Conservation (phyloP, 2,329 filamentous ascomycete genomes). For the Fusarium tanahbumbuense region DNA sequence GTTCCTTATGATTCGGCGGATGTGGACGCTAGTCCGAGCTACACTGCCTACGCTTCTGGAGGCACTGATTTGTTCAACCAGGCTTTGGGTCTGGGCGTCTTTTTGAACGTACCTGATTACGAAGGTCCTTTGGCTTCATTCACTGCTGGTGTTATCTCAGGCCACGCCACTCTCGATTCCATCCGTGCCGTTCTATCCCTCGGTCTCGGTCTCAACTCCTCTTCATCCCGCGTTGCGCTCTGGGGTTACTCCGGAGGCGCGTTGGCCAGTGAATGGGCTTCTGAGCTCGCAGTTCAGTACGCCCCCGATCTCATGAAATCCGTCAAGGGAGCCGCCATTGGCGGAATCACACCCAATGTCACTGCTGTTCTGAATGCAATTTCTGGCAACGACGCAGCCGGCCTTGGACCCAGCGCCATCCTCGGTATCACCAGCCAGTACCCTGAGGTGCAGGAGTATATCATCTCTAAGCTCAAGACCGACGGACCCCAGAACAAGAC, state of each 20-base stretch:
- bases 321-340: conserved; percentile 61
- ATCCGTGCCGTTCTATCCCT: conserved; percentile 56
- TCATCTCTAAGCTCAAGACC: conserved; percentile 38
- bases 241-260: conserved; percentile 70
- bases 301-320: conserved; percentile 60
- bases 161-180: conserved; percentile 59
- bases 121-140: conserved; percentile 59
- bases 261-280: conserved; percentile 63
- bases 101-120: conserved; percentile 59
- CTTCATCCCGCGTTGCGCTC: conserved; percentile 52
- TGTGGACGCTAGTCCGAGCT: conserved; percentile 40
- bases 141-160: conserved; percentile 56
- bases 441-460: conserved; percentile 28
- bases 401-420: conserved; percentile 35
- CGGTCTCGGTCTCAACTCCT: conserved; percentile 47
- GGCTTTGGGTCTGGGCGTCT: conserved; percentile 32
- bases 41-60: conserved; percentile 14
- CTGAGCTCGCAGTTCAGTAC: conserved; percentile 63
- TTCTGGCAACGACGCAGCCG: conserved; percentile 45
- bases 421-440: conserved; percentile 41
- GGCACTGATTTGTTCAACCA: background rate
- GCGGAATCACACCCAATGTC: conserved; percentile 59
- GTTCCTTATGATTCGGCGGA: conserved; percentile 42
- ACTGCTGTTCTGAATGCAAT: conserved; percentile 51
- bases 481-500: conserved; percentile 35